These are phyloP conservation scores for Fusarium guadeloupense DNA, from an alignment of 2,329 filamentous ascomycete species.

Conservation along the genomic window DNA sequence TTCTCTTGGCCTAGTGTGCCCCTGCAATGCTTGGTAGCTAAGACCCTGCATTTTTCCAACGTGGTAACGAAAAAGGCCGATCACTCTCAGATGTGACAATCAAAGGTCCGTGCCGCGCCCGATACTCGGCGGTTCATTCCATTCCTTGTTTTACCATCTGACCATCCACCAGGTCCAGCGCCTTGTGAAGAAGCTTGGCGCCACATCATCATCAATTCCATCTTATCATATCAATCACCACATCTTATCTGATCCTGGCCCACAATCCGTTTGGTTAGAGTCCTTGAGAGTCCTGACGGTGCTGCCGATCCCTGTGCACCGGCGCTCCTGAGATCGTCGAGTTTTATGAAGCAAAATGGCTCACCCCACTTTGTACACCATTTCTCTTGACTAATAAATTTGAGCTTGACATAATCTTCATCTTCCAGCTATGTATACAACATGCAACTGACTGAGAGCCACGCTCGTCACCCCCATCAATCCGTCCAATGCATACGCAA, in stretches of 20 bases:
- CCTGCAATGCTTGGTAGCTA: background rate
- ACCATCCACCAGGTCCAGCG: too few species aligned
- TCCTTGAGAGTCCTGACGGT: background rate
- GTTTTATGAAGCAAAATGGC: constrained; percentile 1
- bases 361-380: background rate
- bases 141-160: background rate
- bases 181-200: background rate
- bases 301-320: constrained; percentile 7
- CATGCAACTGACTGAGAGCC: background rate
- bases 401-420: background rate
- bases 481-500: background rate
- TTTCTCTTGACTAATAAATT: constrained; percentile 3
- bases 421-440: background rate
- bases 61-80: constrained; percentile 2
- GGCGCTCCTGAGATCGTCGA: background rate
- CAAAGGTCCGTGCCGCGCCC: background rate
- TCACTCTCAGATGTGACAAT: background rate
- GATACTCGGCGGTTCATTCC: constrained; percentile 10
- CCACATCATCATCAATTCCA: constrained; percentile 5
- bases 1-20: too few species aligned
- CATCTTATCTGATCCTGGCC: constrained; percentile 37
- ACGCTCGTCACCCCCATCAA: background rate
- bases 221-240: constrained; percentile 36
- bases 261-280: background rate
- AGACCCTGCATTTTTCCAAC: background rate